phyloP scores from a whole-genome alignment of 106 monocot species.

The Platanthera guangdongensis region DNA sequence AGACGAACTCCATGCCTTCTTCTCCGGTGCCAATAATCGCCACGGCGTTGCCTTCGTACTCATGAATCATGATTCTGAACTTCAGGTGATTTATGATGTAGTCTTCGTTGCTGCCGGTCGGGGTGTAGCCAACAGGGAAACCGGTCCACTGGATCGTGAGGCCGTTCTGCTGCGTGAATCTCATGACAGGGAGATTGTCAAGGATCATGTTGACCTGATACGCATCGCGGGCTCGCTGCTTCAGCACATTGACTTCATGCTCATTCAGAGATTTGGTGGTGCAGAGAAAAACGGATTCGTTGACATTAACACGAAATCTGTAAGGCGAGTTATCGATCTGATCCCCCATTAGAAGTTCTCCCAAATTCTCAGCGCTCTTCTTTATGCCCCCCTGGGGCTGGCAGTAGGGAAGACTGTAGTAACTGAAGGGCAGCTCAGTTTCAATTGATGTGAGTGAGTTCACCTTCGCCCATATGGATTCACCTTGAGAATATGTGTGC shows the following conservation, averaged over 20 bases:
- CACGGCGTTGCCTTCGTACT: conserved; percentile 1
- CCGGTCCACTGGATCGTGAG: conserved; percentile 2
- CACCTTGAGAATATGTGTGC: conserved; percentile 17
- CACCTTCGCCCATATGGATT: conserved; percentile 16
- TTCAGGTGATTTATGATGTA: conserved; percentile 7
- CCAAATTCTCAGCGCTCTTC: conserved; percentile 19
- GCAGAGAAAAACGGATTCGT: conserved; percentile 26
- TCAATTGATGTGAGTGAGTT: conserved; percentile 26
- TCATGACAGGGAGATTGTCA: conserved; percentile 6
- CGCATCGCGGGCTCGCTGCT: conserved; percentile 6
- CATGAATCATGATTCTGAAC: conserved; percentile 7
- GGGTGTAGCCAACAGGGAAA: conserved; percentile 5
- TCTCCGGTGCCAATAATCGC: conserved; percentile 10
- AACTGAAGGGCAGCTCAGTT: conserved; percentile 23
- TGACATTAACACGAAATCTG: conserved; percentile 21
- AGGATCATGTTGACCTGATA: conserved; percentile 13
- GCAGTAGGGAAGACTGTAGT: conserved; percentile 24
- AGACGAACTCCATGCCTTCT: conserved; percentile 7
- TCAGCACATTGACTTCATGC: conserved; percentile 6
- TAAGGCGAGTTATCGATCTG: conserved; percentile 25
- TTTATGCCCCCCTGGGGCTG: conserved; percentile 11
- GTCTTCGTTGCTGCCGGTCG: not conserved
- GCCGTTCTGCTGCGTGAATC: conserved; percentile 2
- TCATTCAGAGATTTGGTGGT: conserved; percentile 17
- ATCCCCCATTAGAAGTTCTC: conserved; percentile 25